Evolutionary conservation across 129 eudicot species (phyloP), one percentile per base, ranked within the genome.

Genomic region (Oenanthe sinensis): DNA sequence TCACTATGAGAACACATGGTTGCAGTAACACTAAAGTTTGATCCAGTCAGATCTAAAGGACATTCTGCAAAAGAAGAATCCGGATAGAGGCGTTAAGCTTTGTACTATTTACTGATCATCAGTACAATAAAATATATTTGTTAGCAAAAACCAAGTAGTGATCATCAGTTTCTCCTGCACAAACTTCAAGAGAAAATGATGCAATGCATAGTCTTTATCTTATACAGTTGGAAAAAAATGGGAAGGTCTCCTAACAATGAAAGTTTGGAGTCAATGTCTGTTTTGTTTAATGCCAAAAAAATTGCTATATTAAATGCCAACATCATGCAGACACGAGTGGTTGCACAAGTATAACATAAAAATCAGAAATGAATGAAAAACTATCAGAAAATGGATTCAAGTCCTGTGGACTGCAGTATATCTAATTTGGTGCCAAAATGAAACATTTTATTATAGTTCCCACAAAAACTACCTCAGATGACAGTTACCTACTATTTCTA

Each of bases 11-110:
- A 92, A 87, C 99, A 96, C 39, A 88, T 50, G 63, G 88, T 79
- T 77, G 99, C 87, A 67, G 90, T 89, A 11, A 84, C 87, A 5
- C 91, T 88, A 78, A 87, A 79, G 86, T 92, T 96, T 11, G 90
- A 84, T 83, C 87, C 86, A 48, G 85, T 89, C 78, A 96, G 77
- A 82, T 96, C 84, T 85, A 96, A 90, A 22, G 97, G 99, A 85
- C 99, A 96, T 84, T 86, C 99, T 96, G 96, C 84, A 79, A 36
- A 78, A 77, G 78, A 79, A 67, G 8, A 37, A 75, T 44, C 8
- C 43, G 68, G 13, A 17, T 17, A 69, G 22, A 24, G 47, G 28
- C 55, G 26, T 45, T 2, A n/a, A 43, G 44, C 42, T 47, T 39
- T 36, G 43, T 40, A 16, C 36, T 44, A 36, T 14, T 16, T 79